A percentile compares a stretch with the other conserved stretches of the same genome.
Evolutionary conservation across 2,329 filamentous ascomycete species (phyloP).

Genomic region (Penicillium polonicum): DNA sequence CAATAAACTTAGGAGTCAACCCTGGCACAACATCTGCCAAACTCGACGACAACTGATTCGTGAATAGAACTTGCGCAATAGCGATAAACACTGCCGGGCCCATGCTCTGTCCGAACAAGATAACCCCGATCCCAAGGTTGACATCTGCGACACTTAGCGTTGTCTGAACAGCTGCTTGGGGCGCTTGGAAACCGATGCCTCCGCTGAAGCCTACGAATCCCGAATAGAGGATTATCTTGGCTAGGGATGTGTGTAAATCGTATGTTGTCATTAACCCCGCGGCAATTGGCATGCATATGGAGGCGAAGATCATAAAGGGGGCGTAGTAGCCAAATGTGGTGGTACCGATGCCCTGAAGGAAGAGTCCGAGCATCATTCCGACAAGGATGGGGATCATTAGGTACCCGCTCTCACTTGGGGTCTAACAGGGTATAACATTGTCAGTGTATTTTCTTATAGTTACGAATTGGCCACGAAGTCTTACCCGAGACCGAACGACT

Average conservation of each 20-base stretch:
- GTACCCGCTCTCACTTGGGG: slow-evolving; percentile 25
- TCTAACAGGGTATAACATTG: slow-evolving; percentile 5
- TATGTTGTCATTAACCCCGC: slow-evolving; percentile 37
- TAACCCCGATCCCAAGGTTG: slow-evolving; percentile 29
- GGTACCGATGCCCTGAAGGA: too few species aligned
- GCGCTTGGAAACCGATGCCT: slow-evolving; percentile 31
- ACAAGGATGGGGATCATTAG: slow-evolving; percentile 30
- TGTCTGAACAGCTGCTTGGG: slow-evolving; percentile 34
- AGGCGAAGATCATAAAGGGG: slow-evolving; percentile 37
- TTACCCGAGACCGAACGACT: slow-evolving; percentile 25
- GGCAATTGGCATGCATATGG: slow-evolving; percentile 34
- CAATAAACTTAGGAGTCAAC: slow-evolving; percentile 15
- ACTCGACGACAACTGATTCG: slow-evolving; percentile 44
- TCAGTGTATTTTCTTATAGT: slow-evolving; percentile 9
- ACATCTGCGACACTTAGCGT: slow-evolving; percentile 27
- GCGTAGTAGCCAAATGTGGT: slow-evolving; percentile 34
- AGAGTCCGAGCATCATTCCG: slow-evolving; percentile 12
- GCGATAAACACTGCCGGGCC: slow-evolving; percentile 51
- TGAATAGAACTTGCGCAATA: slow-evolving; percentile 54
- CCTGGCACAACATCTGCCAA: slow-evolving; percentile 17
- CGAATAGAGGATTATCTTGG: too few species aligned
- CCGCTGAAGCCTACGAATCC: too few species aligned
- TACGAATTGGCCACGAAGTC: background rate
- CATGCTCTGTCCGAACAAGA: slow-evolving; percentile 41
- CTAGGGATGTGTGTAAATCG: slow-evolving; percentile 11